Evolutionary conservation across 352 stramenopile genomes (phyloP), one percentile per base, ranked within the genome.

Genomic region (Elongisporangium undulatum): DNA sequence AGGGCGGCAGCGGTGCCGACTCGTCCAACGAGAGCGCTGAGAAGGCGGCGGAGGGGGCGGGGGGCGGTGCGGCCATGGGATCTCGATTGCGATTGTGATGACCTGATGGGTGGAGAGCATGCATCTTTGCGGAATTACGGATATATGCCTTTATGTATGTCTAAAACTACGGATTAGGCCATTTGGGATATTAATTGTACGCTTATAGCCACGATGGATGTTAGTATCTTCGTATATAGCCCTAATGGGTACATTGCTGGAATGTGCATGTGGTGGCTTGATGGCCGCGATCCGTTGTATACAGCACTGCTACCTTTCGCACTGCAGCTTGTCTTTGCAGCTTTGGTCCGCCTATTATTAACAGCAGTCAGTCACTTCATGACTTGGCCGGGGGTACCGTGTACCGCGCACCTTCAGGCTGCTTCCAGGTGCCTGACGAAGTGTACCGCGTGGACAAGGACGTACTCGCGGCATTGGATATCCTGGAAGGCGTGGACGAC

Each of bases 401-500:
- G n/a, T 87, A 80, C 55, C 75, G 77, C 13, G 57, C 72, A 4
- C 61, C 59, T 39, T 39, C 62, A 5, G 41, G 41, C 0, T 70
- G 73, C 26, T 85, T 82, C 62, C 56, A 67, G 19, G 71, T 87
- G 19, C 68, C 75, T 29, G 79, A 76, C 3, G 82, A 92, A 60
- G 52, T 92, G 54, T 92, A 82, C 62, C 68, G 66, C 49, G 79
- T 92, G 21, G 79, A 92, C 45, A 56, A 67, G 9, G 76, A 82
- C 55, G 67, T 63, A n/a, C 60, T 92, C 24, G 58, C 68, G 52
- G 77, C 73, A 34, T 66, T 92, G 15, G 85, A 94, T 26, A 76
- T 93, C 19, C 72, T 94, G 52, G 85, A 94, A 65, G 77, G 73
- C 51, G 81, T 93, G 5, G 76, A 76, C 24, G 72, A 85, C 38